Base-by-base conservation (phyloP, 371 early-diverging fungal species). In the Gilbertella persicaria region DNA sequence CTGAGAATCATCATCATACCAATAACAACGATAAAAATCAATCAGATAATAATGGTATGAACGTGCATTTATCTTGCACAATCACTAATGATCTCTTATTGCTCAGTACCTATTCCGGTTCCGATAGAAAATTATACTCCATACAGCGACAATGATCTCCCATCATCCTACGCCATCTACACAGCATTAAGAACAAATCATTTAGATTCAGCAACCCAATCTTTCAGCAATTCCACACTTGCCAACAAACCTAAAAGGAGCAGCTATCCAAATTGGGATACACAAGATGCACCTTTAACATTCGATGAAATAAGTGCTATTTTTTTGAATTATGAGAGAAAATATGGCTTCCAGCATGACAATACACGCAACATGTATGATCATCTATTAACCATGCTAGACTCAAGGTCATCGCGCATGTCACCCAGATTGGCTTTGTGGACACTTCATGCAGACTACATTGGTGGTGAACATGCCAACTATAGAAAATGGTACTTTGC, bases 401-500 rank as follows among this genome's bases (percentile, higher is more conserved):
- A 93, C 54, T 93, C 93, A 25, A 79, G 94, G 29, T 83, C 92
- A 0, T 85, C 91, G 16, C 82, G 93, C 10, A 91, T 91, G 90
- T 74, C 84, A 30, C 83, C 88, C 4, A 66, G 70, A 20, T 81
- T 84, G 66, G 93, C 94, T 12, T 60, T 92, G 36, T 73, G 85
- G 49, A 87, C 88, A 36, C 62, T 93, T 16, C 93, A 93, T 58
- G 89, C 90, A 7, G 93, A 93, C 60, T 92, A 91, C 54, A 86
- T 94, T 45, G 91, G 91, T 42, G 93, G 95, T n/a, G 85, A 85
- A 57, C 80, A 92, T 55, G 86, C 92, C 42, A 93, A 94, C 66
- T 93, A 92, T 62, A 76, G 87, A 39, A 89, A 85, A 56, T 93
- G 93, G 93, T 90, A 85, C 69, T 92, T 92, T 68, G 85, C 90